These are phyloP conservation scores for Cryptococcus amylolentus DNA, from an alignment of 1,284 basidiomycete genomes.

Conservation along the genomic window DNA sequence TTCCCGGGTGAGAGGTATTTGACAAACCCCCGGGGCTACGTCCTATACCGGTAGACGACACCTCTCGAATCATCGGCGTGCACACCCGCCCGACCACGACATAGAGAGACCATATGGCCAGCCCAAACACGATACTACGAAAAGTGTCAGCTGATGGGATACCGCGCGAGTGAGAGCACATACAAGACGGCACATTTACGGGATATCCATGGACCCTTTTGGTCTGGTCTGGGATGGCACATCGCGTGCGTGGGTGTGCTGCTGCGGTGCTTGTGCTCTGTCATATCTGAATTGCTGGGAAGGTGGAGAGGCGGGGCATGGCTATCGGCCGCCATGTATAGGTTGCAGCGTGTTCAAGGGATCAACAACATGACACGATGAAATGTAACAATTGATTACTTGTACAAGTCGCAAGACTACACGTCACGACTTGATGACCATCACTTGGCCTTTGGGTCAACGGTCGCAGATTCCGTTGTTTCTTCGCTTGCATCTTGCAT, in stretches of 20 bases:
- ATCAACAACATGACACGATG: too few species aligned
- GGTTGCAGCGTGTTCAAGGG: neutral
- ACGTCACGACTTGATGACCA: too few species aligned
- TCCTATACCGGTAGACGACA: constrained; percentile 51
- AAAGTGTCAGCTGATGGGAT: neutral
- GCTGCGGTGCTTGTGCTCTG: neutral
- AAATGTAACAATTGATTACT: too few species aligned
- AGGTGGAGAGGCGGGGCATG: neutral
- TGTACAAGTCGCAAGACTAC: too few species aligned
- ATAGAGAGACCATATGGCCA: constrained; percentile 54
- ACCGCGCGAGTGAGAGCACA: constrained; percentile 1
- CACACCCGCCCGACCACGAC: constrained; percentile 67
- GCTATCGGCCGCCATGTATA: neutral
- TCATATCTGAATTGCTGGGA: neutral
- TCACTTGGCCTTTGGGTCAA: too few species aligned
- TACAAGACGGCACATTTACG: constrained; percentile 29
- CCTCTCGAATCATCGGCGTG: constrained; percentile 59
- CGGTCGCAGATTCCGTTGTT: too few species aligned
- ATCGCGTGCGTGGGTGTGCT: neutral
- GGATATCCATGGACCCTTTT: too few species aligned
- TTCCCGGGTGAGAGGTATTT: neutral
- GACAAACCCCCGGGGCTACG: constrained; percentile 60
- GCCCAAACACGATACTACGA: constrained; percentile 31
- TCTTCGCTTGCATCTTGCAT: too few species aligned
- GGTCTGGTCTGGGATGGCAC: too few species aligned